Evolutionary conservation across 176 grass and related monocot genomes (phyloP).

Genomic region (Pharus latifolius): DNA sequence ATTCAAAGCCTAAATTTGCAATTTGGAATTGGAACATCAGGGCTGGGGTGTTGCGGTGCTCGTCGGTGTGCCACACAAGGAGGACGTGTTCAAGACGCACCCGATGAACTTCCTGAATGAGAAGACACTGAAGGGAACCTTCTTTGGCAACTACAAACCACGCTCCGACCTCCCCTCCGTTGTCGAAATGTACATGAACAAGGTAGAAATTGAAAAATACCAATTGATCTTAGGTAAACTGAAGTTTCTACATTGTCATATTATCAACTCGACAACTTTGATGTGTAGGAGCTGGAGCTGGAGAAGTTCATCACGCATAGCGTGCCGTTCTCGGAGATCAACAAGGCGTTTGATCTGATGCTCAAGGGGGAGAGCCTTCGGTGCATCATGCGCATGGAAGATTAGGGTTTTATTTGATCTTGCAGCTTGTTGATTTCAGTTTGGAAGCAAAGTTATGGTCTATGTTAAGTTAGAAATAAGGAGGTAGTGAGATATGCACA

Average conservation of each 20-base stretch:
- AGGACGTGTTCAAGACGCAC: conserved; percentile 63
- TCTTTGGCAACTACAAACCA: conserved; percentile 86
- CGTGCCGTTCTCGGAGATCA: conserved; percentile 79
- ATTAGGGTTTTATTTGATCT: conserved; percentile 10
- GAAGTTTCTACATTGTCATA: too few relatives aligned
- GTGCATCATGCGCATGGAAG: conserved; percentile 79
- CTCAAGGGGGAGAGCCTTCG: conserved; percentile 67
- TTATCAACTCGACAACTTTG: background rate
- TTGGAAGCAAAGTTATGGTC: too few relatives aligned
- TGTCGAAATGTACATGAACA: conserved; percentile 86
- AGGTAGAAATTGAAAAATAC: conserved; percentile 17
- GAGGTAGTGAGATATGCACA: background rate
- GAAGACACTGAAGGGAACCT: conserved; percentile 84
- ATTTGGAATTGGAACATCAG: conserved; percentile 10
- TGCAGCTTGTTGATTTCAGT: background rate
- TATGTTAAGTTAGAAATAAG: background rate
- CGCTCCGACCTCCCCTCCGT: conserved; percentile 60
- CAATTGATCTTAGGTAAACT: too few relatives aligned
- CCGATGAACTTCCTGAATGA: conserved; percentile 71
- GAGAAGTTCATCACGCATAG: conserved; percentile 96
- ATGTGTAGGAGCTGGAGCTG: conserved; percentile 58
- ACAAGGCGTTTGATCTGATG: conserved; percentile 89
- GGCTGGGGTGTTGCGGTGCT: conserved; percentile 85
- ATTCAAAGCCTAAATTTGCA: background rate
- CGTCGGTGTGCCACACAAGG: conserved; percentile 72